Conservation (phyloP, 1,284 basidiomycete species). For the Chalciporus sp. region DNA sequence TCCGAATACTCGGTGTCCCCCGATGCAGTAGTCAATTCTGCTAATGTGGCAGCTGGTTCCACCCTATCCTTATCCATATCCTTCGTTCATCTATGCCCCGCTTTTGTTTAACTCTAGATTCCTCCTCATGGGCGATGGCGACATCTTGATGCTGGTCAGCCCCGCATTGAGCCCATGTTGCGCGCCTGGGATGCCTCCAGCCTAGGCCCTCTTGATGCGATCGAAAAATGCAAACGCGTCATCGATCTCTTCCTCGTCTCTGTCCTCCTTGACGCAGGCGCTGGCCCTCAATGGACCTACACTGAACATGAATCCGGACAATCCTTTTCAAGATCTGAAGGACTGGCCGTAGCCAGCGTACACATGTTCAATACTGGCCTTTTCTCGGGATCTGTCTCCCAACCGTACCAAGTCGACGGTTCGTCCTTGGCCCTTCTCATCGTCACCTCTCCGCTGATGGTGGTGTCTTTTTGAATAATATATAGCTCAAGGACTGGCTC, state of each 20-base stretch:
- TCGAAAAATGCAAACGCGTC: slow-evolving; percentile 72
- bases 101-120: slow-evolving; percentile 50
- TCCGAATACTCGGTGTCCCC: not conserved
- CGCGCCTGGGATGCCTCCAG: slow-evolving; percentile 53
- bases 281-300: slow-evolving; percentile 84
- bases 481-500: slow-evolving; percentile 71
- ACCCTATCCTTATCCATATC: slow-evolving; percentile 5
- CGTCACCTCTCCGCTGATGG: not conserved
- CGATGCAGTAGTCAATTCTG: not conserved
- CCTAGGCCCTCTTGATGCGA: slow-evolving; percentile 46
- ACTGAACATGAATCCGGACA: slow-evolving; percentile 61
- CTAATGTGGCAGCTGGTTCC: not conserved
- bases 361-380: slow-evolving; percentile 87
- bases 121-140: slow-evolving; percentile 91
- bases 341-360: slow-evolving; percentile 88
- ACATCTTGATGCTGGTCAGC: slow-evolving; percentile 76
- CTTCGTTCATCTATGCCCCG: slow-evolving; percentile 4
- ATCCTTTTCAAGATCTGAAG: slow-evolving; percentile 80
- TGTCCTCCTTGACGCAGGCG: slow-evolving; percentile 92
- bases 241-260: slow-evolving; percentile 93
- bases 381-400: slow-evolving; percentile 69
- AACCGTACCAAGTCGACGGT: slow-evolving; percentile 84
- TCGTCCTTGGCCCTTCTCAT: slow-evolving; percentile 9
- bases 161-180: slow-evolving; percentile 64
- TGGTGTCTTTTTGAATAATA: slow-evolving; percentile 6